Evolutionary conservation across 768 basidiomycete genomes (phyloP), one percentile per base, ranked within the genome.

Genomic region (Auricularia auricula-judae): DNA sequence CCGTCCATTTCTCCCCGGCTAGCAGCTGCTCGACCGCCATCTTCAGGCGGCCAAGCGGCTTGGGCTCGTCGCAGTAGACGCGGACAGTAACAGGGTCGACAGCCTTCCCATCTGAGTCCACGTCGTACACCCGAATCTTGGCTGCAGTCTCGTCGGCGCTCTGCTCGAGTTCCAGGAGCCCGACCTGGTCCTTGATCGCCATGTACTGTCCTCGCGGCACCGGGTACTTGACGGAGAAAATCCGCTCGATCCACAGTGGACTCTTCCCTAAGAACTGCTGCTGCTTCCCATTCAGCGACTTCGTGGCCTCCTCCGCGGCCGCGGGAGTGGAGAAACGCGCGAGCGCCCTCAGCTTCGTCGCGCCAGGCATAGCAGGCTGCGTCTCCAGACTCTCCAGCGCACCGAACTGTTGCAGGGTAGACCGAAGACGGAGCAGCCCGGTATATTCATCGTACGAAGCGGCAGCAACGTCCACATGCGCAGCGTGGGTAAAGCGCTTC

Each of bases 1-100:
- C 77, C 39, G 89, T 71, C 2, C 80, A 74, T 67, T 10, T 11
- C 23, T 91, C 86, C 0, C 89, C 89, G 2, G 78, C 81, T 0
- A 87, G 70, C 11, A 86, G 75, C n/a, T 77, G 77, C 69, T 89
- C 87, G 23, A 89, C 78, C 66, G 84, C 78, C 2, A 75, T 71
- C 68, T 89, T 90, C 62, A 88, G 77, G 47, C 71, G 72, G 0
- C 82, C 81, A 1, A 92, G 71, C 5, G 81, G 74, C 62, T 78
- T 78, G 11, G 81, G 68, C 11, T 80, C 78, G 12, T 82, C 79
- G 0, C 83, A 82, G 1, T 77, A 80, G 1, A 91, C 66, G 65
- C 76, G 82, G 60, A 90, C 72, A 10, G 65, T 47, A 21, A 79
- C 76, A 4, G 72, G 70, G 36, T 75, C 74, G 3, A 72, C 70